Percentiles rank a stretch among this genome's conserved stretches.
Conservation (phyloP, 2,329 filamentous ascomycete species). For the Aspergillus fumigatiaffinis region DNA sequence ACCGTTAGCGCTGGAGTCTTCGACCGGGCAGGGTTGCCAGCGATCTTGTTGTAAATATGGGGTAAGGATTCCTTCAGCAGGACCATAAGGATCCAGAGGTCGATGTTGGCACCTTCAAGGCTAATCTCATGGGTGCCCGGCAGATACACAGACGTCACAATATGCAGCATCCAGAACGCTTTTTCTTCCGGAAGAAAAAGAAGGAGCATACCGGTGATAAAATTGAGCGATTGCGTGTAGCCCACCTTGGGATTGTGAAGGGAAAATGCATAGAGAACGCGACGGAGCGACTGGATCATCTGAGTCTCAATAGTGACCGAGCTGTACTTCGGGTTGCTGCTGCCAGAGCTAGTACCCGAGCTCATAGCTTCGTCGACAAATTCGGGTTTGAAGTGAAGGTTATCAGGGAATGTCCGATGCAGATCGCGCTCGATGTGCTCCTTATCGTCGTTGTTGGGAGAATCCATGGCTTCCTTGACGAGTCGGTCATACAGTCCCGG, state of each 20-base stretch:
- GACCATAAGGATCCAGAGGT: slow-evolving; percentile 89
- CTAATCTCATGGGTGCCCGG: slow-evolving; percentile 89
- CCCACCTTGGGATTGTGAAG: slow-evolving; percentile 88
- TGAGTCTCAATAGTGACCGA: slow-evolving; percentile 59
- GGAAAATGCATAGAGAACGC: slow-evolving; percentile 84
- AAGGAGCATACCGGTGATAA: slow-evolving; percentile 82
- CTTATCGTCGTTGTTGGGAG: slow-evolving; percentile 66
- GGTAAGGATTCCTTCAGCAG: slow-evolving; percentile 79
- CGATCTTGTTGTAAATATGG: slow-evolving; percentile 81
- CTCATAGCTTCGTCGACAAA: slow-evolving; percentile 15
- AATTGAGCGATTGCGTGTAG: slow-evolving; percentile 95
- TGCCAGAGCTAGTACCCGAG: slow-evolving; percentile 22
- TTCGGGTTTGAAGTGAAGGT: slow-evolving; percentile 78
- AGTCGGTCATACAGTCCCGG: slow-evolving; percentile 72
- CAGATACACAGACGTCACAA: slow-evolving; percentile 82
- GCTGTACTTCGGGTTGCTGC: slow-evolving; percentile 34
- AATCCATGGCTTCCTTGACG: slow-evolving; percentile 61
- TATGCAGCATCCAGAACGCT: slow-evolving; percentile 86
- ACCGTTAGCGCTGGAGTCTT: slow-evolving; percentile 42
- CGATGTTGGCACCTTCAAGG: slow-evolving; percentile 87
- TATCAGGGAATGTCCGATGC: slow-evolving; percentile 92
- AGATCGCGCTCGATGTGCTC: slow-evolving; percentile 93
- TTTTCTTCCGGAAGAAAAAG: slow-evolving; percentile 91
- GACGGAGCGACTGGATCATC: slow-evolving; percentile 75
- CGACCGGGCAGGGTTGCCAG: slow-evolving; percentile 53